Base-by-base conservation (phyloP, 2,329 filamentous ascomycete species). In the Colletotrichum spinosum region DNA sequence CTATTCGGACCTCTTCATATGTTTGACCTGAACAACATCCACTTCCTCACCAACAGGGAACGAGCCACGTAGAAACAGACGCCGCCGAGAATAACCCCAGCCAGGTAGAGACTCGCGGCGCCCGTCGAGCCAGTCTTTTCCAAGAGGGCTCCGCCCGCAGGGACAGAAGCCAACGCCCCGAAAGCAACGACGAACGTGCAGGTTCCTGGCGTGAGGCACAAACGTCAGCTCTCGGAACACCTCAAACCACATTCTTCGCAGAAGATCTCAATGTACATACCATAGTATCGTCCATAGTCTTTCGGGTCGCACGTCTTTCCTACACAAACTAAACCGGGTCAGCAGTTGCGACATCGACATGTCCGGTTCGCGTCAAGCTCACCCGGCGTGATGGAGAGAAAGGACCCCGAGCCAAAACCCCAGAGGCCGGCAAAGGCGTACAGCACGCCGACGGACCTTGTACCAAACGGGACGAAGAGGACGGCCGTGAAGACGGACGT, bases 361-460 rank as follows among this genome's bases (percentile, higher is more conserved):
- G 17, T 17, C 17, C 2, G 17, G 17, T 17, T 17, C 17, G 17
- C 17, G 17, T 17, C 17, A 17, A 17, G 17, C 38, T 48, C 12
- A 73, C 72, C 72, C 49, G 73, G 74, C 1, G 77, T 76, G 2
- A 83, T 74, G 0, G 79, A 80, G n/a, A 84, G 72, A 72, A 80
- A 84, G 0, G 79, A 80, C 0, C 82, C 83, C 3, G 80, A 82
- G 0, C 80, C 80, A 33, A 84, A 82, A 0, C 82, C 82, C 71
- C 82, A 84, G 1, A 84, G 69, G 0, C 77, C 80, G 3, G 79
- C 75, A 37, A 83, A 83, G 1, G 72, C 74, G 57, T 83, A 84
- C 3, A 84, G 70, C 0, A 78, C 79, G 0, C 69, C 72, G 5
- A 78, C 71, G 10, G 74, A 74, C 0, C 70, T 75, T 1, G 77